Evolutionary conservation across 352 stramenopile genomes (phyloP), one percentile per base, ranked within the genome.

Genomic region (Pythium grandisporangium): DNA sequence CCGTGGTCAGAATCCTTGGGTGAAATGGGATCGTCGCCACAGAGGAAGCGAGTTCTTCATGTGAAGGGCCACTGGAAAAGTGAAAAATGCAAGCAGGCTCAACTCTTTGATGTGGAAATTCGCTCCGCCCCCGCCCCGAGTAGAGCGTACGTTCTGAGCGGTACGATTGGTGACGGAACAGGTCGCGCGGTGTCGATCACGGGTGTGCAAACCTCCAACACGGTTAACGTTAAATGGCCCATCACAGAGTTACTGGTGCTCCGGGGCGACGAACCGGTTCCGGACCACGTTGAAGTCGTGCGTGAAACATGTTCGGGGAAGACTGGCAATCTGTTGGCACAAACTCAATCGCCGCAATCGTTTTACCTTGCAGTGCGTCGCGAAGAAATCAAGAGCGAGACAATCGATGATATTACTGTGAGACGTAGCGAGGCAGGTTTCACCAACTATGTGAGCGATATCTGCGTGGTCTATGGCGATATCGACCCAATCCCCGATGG

Each of bases 381-480:
- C 2, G 76, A 86, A 77, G 25, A 43, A 39, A 7, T 69, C 75
- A 20, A 41, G 26, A n/a, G n/a, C n/a, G n/a, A n/a, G n/a, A n/a
- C n/a, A n/a, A n/a, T n/a, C n/a, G 14, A 32, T 14, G 27, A 32
- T 14, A 8, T 14, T 14, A 14, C 0, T 8, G 27, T 32, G 14
- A n/a, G n/a, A n/a, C n/a, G n/a, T n/a, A 14, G 10, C 14, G 27
- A 32, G 14, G 27, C 8, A 32, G 27, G 14, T 3, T 42, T 63
- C 11, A 71, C 65, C 1, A 30, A 42, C 3, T 88, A 76, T 27
- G 55, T 92, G 20, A 75, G 58, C 24, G 81, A 93, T 14, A 49
- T 93, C 14, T 87, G 66, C 24, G 75, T 94, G 6, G 83, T 94
- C 25, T 94, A 93, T 37, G 77, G 76, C 3, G 81, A 91, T 27